Evolutionary conservation across 148 eudicot species (phyloP), one percentile per base, ranked within the genome.

Genomic region (Camellia granthamiana): DNA sequence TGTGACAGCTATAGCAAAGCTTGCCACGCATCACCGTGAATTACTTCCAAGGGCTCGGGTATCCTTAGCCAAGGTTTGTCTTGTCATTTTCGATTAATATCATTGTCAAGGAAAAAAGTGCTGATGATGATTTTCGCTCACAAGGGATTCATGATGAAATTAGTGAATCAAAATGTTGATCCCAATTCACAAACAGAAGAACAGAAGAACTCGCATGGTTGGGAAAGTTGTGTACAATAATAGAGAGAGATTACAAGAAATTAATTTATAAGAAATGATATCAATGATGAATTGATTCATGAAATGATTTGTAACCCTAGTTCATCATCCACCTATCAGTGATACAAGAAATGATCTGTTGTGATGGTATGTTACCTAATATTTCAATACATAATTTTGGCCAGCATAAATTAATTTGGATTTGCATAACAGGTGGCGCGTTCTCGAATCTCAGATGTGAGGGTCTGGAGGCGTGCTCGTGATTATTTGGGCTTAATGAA

Each of bases 1-100:
- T 78, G 93, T 97, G 83, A 97, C 95, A 49, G 98, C 99, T 47
- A 94, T 97, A 76, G 98, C 98, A 42, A 94, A 97, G 81, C 94
- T 97, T 76, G 99, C 99, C 75, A 94, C 99, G 46, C 89, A 84
- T 83, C 99, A 94, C 84, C 92, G 91, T 77, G 99, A 97, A 76
- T 86, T 97, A 77, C 88, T 97, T 58, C 99, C 99, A 62, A 90
- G 99, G 85, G 97, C 97, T 61, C 95, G 95, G 65, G 99, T 97
- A 61, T 92, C 97, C 77, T 85, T 97, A 86, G 85, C 92, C 62
- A 97, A 97, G 99, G 99, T 88, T 51, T 75, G 88, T 83, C 46
- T 51, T 75, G 42, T 41, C 63, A 79, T 46, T 14, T 66, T 18
- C 21, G 15, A 41, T 16, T 3, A 5, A 52, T n/a, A 55, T 77